Base-by-base conservation (phyloP, 2,329 filamentous ascomycete genomes). In the Fusarium redolens region DNA sequence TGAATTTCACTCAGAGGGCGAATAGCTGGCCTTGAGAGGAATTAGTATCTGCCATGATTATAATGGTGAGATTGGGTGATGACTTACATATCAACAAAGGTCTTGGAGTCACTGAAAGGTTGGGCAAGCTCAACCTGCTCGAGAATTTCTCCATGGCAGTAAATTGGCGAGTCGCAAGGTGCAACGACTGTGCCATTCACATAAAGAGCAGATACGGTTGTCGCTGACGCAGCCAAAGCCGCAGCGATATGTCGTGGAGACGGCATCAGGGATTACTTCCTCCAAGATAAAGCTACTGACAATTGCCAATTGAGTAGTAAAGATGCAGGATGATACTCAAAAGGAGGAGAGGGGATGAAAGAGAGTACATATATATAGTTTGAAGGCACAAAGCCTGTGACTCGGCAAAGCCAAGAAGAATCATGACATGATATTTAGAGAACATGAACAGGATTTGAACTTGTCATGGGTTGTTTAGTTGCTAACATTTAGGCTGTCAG, bases 91-190 rank as follows among this genome's bases (percentile, higher is more conserved):
- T 93, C 91, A 47, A 92, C 91, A 78, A 92, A 92, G 2, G 90
- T 92, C 84, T 92, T 93, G 67, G 90, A 92, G 81, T 92, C 91
- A 18, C 84, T 81, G 72, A 92, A 92, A 1, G 90, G 90, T 30
- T 83, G 83, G 5, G 91, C 91, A 14, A 92, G 83, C 81, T 92
- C 86, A 52, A 93, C 87, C 69, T 89, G 85, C 67, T 86, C 84
- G 5, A 93, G 84, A 17, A 92, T 85, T 0, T 91, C 88, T 52
- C 91, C 91, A 71, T 90, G 86, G 78, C 91, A 93, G 81, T 92
- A 93, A 25, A 92, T 84, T 20, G 89, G 87, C 13, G 90, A 92
- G 78, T 92, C 89, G 81, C 91, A 93, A 2, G 91, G 90, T 5
- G 90, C 88, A 65, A 88, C 85, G 44, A 90, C 83, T 6, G 86